Conservation (phyloP, 2,329 filamentous ascomycete species). For the Aspergillus fumigatus region DNA sequence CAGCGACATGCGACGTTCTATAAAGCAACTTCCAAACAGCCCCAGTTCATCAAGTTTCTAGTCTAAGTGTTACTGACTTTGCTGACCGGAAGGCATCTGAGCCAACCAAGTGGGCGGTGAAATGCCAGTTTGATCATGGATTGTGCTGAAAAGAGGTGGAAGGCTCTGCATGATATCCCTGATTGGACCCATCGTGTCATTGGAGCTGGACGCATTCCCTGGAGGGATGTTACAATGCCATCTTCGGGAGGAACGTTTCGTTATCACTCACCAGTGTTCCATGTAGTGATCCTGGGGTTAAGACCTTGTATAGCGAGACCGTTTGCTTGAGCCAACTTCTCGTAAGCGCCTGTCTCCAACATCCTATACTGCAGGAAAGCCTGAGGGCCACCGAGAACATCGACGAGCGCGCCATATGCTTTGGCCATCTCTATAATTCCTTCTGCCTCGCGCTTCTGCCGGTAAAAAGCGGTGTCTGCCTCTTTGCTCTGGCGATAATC, state of each 20-base stretch:
- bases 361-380: slow-evolving; percentile 81
- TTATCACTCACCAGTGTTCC: slow-evolving; percentile 64
- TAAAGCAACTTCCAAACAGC: neutral
- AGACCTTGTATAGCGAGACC: slow-evolving; percentile 69
- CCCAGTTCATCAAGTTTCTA: too few species aligned
- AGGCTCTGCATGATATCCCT: slow-evolving; percentile 80
- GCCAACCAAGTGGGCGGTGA: slow-evolving; percentile 69
- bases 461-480: slow-evolving; percentile 41
- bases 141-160: slow-evolving; percentile 76
- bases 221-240: slow-evolving; percentile 13
- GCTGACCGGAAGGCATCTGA: slow-evolving; percentile 43
- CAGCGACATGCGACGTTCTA: neutral
- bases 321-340: slow-evolving; percentile 73
- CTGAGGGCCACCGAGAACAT: slow-evolving; percentile 71
- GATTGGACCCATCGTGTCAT: slow-evolving; percentile 61
- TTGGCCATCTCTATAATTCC: slow-evolving; percentile 72
- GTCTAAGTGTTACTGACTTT: neutral
- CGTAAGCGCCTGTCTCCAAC: slow-evolving; percentile 77
- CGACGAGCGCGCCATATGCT: slow-evolving; percentile 68
- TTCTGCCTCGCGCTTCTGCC: slow-evolving; percentile 68
- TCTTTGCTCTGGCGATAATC: slow-evolving; percentile 28
- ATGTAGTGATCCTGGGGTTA: slow-evolving; percentile 84
- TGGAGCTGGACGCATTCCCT: slow-evolving; percentile 38
- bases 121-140: slow-evolving; percentile 85
- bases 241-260: neutral